A percentile compares a stretch with the other conserved stretches of the same genome.
phyloP scores from a whole-genome alignment of 108 stramenopile species.

The Fistulifera solaris region DNA sequence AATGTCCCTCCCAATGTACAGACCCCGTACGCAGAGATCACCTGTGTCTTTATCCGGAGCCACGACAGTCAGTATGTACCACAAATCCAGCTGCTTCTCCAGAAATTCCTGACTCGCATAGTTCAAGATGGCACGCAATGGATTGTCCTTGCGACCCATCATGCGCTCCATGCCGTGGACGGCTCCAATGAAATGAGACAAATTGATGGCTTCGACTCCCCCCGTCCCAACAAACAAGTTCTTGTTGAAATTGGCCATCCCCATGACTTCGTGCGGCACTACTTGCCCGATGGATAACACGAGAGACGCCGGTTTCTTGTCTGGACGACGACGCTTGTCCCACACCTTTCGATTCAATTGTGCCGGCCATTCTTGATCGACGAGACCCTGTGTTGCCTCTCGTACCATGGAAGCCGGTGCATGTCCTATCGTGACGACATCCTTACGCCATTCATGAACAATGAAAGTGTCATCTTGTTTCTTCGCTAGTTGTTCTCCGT shows the following conservation, averaged over 20 bases:
- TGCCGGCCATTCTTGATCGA: constrained; percentile 81
- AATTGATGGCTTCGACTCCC: constrained; percentile 89
- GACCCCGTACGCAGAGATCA: constrained; percentile 64
- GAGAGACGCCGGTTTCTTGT: constrained; percentile 26
- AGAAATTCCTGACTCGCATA: constrained; percentile 71
- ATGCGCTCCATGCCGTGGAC: constrained; percentile 94
- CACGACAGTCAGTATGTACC: constrained; percentile 90
- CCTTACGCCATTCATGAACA: constrained; percentile 92
- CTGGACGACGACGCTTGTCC: constrained; percentile 43
- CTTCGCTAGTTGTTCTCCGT: constrained; percentile 41
- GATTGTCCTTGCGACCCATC: constrained; percentile 90
- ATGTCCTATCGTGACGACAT: constrained; percentile 90
- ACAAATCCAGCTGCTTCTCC: constrained; percentile 56
- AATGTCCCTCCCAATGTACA: constrained; percentile 88
- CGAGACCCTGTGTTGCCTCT: constrained; percentile 34
- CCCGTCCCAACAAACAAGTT: constrained; percentile 88
- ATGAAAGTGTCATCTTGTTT: constrained; percentile 48
- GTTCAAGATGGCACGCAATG: constrained; percentile 83
- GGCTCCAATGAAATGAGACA: constrained; percentile 94
- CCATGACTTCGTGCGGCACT: constrained; percentile 91
- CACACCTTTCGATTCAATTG: constrained; percentile 90
- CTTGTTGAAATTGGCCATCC: constrained; percentile 95
- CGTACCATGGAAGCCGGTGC: constrained; percentile 75
- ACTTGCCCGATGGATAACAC: constrained; percentile 89
- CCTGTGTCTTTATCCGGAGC: constrained; percentile 30